Evolutionary conservation across 495 filamentous ascomycete genomes (phyloP).

Genomic region (Talaromyces nanjingensis): DNA sequence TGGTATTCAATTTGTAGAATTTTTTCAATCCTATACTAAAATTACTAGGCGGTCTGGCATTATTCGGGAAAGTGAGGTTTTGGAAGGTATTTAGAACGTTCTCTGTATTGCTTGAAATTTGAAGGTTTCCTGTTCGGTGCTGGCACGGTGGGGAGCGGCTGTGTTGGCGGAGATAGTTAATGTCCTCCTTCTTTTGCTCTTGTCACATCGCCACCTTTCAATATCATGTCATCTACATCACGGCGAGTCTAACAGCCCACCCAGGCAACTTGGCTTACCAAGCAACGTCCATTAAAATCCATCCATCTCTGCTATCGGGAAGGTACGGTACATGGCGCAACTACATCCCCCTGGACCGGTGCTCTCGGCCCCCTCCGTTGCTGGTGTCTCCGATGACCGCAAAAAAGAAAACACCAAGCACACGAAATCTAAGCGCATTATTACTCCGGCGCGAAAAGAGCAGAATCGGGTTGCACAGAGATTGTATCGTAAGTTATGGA

Average conservation of each 20-base stretch:
- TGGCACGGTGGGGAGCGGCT: no score
- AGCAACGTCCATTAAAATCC: neutral
- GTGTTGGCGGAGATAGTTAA: no score
- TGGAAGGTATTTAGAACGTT: no score
- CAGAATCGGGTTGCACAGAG: constrained; percentile 36
- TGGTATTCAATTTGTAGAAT: no score
- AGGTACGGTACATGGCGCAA: neutral
- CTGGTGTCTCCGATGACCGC: neutral
- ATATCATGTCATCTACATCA: neutral
- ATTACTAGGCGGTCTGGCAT: neutral
- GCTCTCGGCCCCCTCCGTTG: neutral
- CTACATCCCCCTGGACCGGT: neutral
- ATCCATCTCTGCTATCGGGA: neutral
- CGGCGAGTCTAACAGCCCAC: neutral
- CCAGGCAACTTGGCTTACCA: neutral
- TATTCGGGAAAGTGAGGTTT: neutral
- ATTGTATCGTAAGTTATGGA: constrained; percentile 26
- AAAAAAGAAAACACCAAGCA: neutral
- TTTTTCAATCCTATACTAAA: neutral
- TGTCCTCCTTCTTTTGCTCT: no score
- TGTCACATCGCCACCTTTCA: neutral
- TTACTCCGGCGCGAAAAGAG: constrained; percentile 33
- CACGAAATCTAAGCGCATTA: constrained; percentile 21
- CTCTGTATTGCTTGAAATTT: neutral
- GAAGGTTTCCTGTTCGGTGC: no score